A percentile compares a stretch with the other conserved stretches of the same genome.
phyloP scores from a whole-genome alignment of 305 asterid genomes.

The Fraxinus latifolia region DNA sequence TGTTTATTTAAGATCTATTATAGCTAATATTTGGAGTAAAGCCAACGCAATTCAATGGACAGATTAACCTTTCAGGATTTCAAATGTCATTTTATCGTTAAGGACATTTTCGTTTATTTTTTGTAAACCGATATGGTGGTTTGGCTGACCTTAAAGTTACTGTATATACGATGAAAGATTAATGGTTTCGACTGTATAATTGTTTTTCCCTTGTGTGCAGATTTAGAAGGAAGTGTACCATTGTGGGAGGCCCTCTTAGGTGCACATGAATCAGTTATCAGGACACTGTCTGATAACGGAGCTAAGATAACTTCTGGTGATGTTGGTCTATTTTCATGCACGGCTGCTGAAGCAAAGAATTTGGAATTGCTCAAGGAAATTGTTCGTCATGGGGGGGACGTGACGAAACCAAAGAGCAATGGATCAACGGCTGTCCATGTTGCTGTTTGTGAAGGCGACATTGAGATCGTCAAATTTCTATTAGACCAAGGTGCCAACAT shows the following conservation, averaged over 20 bases:
- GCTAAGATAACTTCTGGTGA: constrained; percentile 63
- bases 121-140: background rate
- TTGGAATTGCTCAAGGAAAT: constrained; percentile 54
- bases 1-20: background rate
- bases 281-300: constrained; percentile 52
- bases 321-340: constrained; percentile 56
- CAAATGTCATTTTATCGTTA: background rate
- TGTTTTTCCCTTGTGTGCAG: constrained; percentile 35
- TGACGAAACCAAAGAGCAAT: constrained; percentile 40
- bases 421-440: constrained; percentile 66
- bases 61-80: constrained; percentile 6
- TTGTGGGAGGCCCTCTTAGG: constrained; percentile 79
- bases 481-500: constrained; percentile 52
- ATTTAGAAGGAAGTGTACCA: constrained; percentile 79
- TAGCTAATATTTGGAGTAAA: background rate
- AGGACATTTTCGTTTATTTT: background rate
- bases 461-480: constrained; percentile 57
- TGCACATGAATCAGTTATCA: constrained; percentile 43
- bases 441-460: constrained; percentile 76
- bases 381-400: constrained; percentile 53
- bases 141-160: background rate
- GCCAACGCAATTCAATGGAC: constrained; percentile 21
- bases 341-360: constrained; percentile 63
- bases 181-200: too few species aligned
- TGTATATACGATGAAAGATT: background rate